Base-by-base conservation (phyloP, 768 basidiomycete species). In the Kwoniella shandongensis region DNA sequence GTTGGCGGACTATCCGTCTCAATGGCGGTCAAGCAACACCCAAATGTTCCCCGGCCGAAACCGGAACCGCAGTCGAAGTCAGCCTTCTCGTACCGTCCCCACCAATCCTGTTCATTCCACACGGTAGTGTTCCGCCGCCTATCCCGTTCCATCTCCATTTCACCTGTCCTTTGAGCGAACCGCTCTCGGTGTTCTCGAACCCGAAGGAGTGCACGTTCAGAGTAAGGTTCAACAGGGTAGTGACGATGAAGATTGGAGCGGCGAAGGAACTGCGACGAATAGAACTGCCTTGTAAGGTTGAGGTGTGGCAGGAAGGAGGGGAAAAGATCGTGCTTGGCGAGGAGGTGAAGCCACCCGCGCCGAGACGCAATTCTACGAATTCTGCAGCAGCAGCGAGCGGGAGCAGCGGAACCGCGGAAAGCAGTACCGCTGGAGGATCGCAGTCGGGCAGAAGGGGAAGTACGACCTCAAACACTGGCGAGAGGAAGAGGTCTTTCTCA, bases 61-160 rank as follows among this genome's bases (percentile, higher is more conserved):
- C 51, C 1, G 29, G 25, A 7, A 23, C 29, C 3, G 25, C 56
- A 2, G 63, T 70, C 20, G 51, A 70, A 30, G 62, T 56, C n/a
- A 48, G 42, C 2, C 51, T 73, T 4, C 64, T 73, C 15, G 44
- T 73, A 17, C 72, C 72, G n/a, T 66, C 72, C 12, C 72, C 72
- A 13, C 72, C 72, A 27, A 70, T 73, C 47, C 32, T 70, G 4
- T 66, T 61, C 47, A 51, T 73, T 29, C 57, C 62, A 7, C 35
- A 44, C 1, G 27, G 30, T 5, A 38, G 32, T 10, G 40, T 38
- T 10, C 64, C 66, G 6, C 66, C 69, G 0, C 58, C 66, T 1
- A 65, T 73, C 44, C 69, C 72, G 0, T 70, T 73, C 36, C 72
- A 73, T 44, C 41, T 73, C 3, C 72, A 73, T 51, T 70, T 70